Percentiles rank a stretch among this genome's conserved stretches.
Evolutionary conservation across 2,329 filamentous ascomycete genomes (phyloP).

Genomic region (Berkeleyomyces rouxiae): DNA sequence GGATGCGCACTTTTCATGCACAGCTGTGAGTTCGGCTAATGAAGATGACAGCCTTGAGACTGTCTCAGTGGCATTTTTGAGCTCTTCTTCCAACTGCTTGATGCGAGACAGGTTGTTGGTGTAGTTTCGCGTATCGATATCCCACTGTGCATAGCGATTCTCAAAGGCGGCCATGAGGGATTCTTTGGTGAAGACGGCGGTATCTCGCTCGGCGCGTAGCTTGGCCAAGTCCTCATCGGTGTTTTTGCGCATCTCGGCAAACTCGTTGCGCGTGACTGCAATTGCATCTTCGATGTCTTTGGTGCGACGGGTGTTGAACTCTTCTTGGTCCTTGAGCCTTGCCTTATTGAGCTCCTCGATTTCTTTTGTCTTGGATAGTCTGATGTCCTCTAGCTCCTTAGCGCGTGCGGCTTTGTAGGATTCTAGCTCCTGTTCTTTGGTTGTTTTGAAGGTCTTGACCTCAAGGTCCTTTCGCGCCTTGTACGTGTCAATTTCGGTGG

Average conservation of each 20-base stretch:
- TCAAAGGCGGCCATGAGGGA: conserved; percentile 12
- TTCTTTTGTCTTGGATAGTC: conserved; percentile 5
- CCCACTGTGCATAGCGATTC: conserved; percentile 9
- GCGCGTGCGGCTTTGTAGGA: conserved; percentile 8
- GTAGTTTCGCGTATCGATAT: conserved; percentile 5
- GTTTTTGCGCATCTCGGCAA: conserved; percentile 1
- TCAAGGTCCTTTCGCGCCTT: conserved; percentile 12
- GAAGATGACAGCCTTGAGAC: neutral
- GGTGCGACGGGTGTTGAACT: neutral
- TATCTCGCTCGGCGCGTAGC: conserved; percentile 9
- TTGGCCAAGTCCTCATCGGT: neutral
- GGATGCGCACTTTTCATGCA: conserved; percentile 9
- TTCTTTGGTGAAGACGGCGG: conserved; percentile 10
- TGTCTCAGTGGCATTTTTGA: conserved; percentile 1
- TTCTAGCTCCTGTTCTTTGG: conserved; percentile 11
- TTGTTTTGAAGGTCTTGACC: conserved; percentile 8
- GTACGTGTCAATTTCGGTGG: conserved; percentile 12
- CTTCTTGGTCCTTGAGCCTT: neutral
- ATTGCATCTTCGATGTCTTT: conserved; percentile 8
- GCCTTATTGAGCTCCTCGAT: conserved; percentile 5
- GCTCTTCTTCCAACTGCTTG: conserved; percentile 2
- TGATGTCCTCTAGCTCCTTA: conserved; percentile 12
- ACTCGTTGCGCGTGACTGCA: neutral
- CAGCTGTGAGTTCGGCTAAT: neutral
- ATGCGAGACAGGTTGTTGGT: neutral